Base-by-base conservation (phyloP, 352 stramenopile species). In the Pythium volutum region DNA sequence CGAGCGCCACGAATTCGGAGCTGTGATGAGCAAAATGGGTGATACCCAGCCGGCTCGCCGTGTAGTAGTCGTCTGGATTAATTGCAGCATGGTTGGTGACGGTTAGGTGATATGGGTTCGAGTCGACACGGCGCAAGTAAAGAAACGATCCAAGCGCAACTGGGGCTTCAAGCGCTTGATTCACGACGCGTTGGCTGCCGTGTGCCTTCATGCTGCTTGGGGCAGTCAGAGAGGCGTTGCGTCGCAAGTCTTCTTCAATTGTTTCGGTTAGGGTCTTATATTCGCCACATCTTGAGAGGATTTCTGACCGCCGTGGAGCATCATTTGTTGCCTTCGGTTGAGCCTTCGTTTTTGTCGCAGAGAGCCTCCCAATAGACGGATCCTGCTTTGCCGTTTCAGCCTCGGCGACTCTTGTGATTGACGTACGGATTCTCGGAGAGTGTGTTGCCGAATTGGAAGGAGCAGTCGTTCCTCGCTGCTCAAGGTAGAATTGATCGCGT, bases 1-100 rank as follows among this genome's bases (percentile, higher is more conserved):
- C 75, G 42, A 98, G 74, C 20, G 82, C 56, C 14, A 91, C 83
- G 60, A 98, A 98, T n/a, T 97, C 90, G 12, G 80, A 81, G 48
- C 86, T 78, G 25, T 81, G 73, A 38, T 76, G 51, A 8, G 73
- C 66, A 55, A 98, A 98, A 46, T 96, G 88, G 4, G 92, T 97
- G 42, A 98, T 83, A 14, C 93, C 93, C 9, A 90, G 62, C 15
- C 87, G 74, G 47, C 85, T 96, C 7, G 97, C 80, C 0, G 91
- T 98, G 62, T 94, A 98, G 67, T 97, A 97, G 58, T 96, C 66
- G 26, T 83, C 67, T 4, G 77, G 75, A 42, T 95, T 72, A 29
- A 94, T 91, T 2, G 65, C 58, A 9, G 83, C 70, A 55, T 95
- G 84, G 4, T 67, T 79, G 16, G 83, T 87, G 14, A 90, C 59